phyloP scores from a whole-genome alignment of 495 filamentous ascomycete genomes.

The Ascodesmis nigricans region DNA sequence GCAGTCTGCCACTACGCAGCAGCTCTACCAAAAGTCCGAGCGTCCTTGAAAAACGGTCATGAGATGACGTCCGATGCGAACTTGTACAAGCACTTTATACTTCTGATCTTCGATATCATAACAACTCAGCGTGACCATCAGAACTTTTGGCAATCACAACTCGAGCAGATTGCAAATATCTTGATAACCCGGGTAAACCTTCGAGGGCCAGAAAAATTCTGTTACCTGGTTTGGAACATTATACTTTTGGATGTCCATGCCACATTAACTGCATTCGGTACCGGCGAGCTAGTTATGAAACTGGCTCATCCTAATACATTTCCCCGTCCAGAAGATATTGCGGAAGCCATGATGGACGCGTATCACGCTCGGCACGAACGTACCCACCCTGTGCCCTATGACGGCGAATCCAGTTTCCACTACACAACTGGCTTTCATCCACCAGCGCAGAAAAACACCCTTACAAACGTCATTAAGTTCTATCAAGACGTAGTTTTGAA shows the following conservation, averaged over 20 bases:
- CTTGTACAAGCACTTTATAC: conserved; percentile 36
- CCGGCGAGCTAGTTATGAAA: too few species aligned
- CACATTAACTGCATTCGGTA: conserved; percentile 33
- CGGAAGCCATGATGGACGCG: too few species aligned
- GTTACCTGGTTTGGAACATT: conserved; percentile 35
- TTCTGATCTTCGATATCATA: conserved; percentile 38
- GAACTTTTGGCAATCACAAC: conserved; percentile 35
- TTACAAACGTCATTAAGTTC: too few species aligned
- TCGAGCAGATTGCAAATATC: conserved; percentile 33
- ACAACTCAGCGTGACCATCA: conserved; percentile 28
- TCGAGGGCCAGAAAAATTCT: conserved; percentile 29
- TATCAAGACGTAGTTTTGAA: too few species aligned
- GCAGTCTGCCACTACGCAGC: conserved; percentile 36
- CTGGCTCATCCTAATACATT: too few species aligned
- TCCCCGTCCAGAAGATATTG: too few species aligned
- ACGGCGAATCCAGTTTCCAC: too few species aligned
- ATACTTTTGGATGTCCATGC: conserved; percentile 35
- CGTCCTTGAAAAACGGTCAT: conserved; percentile 24
- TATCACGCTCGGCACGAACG: too few species aligned
- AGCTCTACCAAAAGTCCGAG: conserved; percentile 30
- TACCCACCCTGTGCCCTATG: too few species aligned
- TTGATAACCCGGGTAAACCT: conserved; percentile 26
- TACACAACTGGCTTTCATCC: too few species aligned
- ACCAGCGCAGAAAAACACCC: too few species aligned
- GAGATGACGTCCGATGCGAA: conserved; percentile 35